Percentiles rank a stretch among this genome's conserved stretches.
Conservation (phyloP, 2,329 filamentous ascomycete genomes). For the Phoma sp. region DNA sequence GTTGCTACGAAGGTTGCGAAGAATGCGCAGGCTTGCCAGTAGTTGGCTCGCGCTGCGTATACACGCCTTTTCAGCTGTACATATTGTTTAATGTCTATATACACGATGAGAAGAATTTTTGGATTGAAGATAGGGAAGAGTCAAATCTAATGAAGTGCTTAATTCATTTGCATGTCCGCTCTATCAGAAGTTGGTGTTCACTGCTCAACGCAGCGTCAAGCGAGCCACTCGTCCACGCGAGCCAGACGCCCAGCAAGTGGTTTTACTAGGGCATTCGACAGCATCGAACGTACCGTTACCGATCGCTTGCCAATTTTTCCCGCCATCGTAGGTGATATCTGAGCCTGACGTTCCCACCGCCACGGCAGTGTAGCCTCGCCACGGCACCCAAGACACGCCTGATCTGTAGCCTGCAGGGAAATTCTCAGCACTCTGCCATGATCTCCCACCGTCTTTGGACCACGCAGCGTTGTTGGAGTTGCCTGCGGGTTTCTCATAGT, state of each 20-base stretch:
- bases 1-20: conserved; percentile 23
- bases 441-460: conserved; percentile 32
- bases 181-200: no score
- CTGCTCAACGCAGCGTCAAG: conserved; percentile 4
- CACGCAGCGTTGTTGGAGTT: conserved; percentile 31
- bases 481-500: conserved; percentile 29
- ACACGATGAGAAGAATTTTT: no score
- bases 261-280: conserved; percentile 28
- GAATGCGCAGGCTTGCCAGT: conserved; percentile 20
- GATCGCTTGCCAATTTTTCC: conserved; percentile 30
- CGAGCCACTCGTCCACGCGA: conserved; percentile 30
- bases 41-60: neutral
- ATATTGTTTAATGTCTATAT: conserved; percentile 1
- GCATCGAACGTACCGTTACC: conserved; percentile 39
- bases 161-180: no score
- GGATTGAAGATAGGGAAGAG: no score
- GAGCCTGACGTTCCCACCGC: conserved; percentile 38
- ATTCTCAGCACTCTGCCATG: conserved; percentile 27
- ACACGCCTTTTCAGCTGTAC: neutral
- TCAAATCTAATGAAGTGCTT: no score
- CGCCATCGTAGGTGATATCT: conserved; percentile 37
- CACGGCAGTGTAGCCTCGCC: conserved; percentile 21
- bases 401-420: conserved; percentile 38
- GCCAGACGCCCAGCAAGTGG: conserved; percentile 37
- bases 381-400: conserved; percentile 34